phyloP scores from a whole-genome alignment of 495 filamentous ascomycete species.

The Endocarpon pusillum region DNA sequence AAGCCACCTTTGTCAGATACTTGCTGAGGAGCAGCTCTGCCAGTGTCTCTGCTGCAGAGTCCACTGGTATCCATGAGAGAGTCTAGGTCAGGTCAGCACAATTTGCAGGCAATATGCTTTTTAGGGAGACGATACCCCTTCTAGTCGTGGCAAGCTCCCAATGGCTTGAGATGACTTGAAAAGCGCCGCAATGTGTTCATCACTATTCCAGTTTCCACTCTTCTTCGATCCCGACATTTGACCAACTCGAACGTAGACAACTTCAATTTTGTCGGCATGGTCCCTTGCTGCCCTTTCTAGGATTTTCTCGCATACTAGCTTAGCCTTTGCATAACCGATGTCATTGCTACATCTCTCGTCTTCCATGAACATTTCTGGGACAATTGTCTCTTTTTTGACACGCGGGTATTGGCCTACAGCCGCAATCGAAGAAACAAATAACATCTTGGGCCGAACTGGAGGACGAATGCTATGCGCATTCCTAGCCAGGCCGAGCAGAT shows the following conservation, averaged over 20 bases:
- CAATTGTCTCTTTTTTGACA: background rate
- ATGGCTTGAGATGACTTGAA: constrained; percentile 18
- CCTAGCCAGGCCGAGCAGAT: constrained; percentile 13
- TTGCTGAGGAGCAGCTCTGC: constrained; percentile 3
- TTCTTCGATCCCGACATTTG: constrained; percentile 16
- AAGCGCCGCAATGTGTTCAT: constrained; percentile 24
- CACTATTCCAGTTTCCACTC: constrained; percentile 13
- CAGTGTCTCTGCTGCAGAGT: constrained; percentile 9
- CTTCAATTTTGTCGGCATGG: constrained; percentile 8
- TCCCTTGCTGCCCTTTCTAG: constrained; percentile 5
- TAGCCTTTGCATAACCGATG: constrained; percentile 18
- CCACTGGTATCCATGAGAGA: constrained; percentile 5
- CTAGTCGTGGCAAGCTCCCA: constrained; percentile 18
- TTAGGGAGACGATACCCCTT: constrained; percentile 12
- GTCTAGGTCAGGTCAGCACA: constrained; percentile 2
- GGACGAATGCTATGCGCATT: background rate
- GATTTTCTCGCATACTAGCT: constrained; percentile 20
- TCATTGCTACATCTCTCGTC: constrained; percentile 3
- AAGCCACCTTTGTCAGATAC: constrained; percentile 8
- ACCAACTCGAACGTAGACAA: constrained; percentile 12
- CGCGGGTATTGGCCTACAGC: constrained; percentile 7
- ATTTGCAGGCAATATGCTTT: constrained; percentile 5
- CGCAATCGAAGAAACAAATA: constrained; percentile 14
- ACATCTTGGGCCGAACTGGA: constrained; percentile 2
- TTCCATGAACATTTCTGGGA: constrained; percentile 6